Evolutionary conservation across 495 filamentous ascomycete species (phyloP).

Genomic region (Aspergillus mulundensis): DNA sequence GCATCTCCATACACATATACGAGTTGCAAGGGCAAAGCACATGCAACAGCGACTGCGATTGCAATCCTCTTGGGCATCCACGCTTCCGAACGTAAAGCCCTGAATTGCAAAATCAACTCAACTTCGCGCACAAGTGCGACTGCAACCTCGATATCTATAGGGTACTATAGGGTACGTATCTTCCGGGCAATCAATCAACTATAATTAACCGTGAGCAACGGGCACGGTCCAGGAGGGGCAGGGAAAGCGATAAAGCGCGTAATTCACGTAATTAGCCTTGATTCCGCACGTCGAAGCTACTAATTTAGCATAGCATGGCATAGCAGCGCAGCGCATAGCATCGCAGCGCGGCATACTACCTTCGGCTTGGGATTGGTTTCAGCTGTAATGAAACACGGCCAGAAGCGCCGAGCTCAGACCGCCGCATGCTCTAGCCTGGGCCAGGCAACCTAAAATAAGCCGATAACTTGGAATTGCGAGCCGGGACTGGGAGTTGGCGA

Average conservation of each 20-base stretch:
- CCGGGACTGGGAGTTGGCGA: neutral
- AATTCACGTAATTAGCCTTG: neutral
- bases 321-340: neutral
- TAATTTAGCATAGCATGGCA: neutral
- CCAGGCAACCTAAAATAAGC: slow-evolving; percentile 3
- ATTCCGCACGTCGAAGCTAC: neutral
- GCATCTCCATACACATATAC: neutral
- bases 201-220: neutral
- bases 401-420: slow-evolving; percentile 5
- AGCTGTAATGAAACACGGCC: slow-evolving; percentile 13
- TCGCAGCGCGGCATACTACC: neutral
- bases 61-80: neutral
- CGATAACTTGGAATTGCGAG: neutral
- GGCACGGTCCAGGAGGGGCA: neutral
- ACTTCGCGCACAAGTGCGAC: neutral
- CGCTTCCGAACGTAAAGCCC: neutral
- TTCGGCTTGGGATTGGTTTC: slow-evolving; percentile 2
- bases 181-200: neutral
- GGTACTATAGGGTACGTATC: neutral
- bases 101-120: neutral
- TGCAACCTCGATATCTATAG: neutral
- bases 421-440: neutral
- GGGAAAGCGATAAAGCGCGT: no score
- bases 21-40: neutral
- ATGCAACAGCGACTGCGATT: neutral